Evolutionary conservation across 116 monocot genomes (phyloP).

Genomic region (Cymodocea nodosa): DNA sequence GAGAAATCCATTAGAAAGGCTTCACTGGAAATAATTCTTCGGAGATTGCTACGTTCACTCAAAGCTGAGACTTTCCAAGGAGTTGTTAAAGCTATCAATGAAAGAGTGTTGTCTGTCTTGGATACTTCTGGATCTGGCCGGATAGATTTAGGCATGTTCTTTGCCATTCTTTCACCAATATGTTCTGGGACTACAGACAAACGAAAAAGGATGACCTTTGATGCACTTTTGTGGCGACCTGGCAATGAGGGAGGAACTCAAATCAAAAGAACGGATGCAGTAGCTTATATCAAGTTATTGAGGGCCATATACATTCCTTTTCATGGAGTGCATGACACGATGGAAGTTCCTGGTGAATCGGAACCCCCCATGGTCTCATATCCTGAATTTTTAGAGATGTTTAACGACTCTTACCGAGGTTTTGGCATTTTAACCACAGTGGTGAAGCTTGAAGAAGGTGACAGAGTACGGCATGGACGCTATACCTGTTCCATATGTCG

Average conservation of each 20-base stretch:
- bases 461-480: slow-evolving; percentile 62
- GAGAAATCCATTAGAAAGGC: slow-evolving; percentile 93
- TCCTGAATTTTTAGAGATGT: slow-evolving; percentile 84
- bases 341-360: slow-evolving; percentile 73
- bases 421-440: slow-evolving; percentile 80
- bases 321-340: slow-evolving; percentile 64
- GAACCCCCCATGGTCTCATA: slow-evolving; percentile 53
- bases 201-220: slow-evolving; percentile 69
- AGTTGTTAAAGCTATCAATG: slow-evolving; percentile 82
- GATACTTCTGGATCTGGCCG: slow-evolving; percentile 78
- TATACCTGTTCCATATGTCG: slow-evolving; percentile 76
- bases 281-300: slow-evolving; percentile 61
- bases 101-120: slow-evolving; percentile 72
- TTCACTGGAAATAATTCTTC: slow-evolving; percentile 70
- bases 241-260: slow-evolving; percentile 37
- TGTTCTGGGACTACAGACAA: slow-evolving; percentile 53
- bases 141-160: slow-evolving; percentile 85
- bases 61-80: slow-evolving; percentile 87
- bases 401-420: slow-evolving; percentile 95
- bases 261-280: slow-evolving; percentile 53
- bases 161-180: slow-evolving; percentile 78
- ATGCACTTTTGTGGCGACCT: slow-evolving; percentile 80
- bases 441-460: slow-evolving; percentile 88
- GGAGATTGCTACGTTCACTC: slow-evolving; percentile 66
- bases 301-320: slow-evolving; percentile 90